phyloP scores from a whole-genome alignment of 2,329 filamentous ascomycete species.

The Lomentospora prolificans region DNA sequence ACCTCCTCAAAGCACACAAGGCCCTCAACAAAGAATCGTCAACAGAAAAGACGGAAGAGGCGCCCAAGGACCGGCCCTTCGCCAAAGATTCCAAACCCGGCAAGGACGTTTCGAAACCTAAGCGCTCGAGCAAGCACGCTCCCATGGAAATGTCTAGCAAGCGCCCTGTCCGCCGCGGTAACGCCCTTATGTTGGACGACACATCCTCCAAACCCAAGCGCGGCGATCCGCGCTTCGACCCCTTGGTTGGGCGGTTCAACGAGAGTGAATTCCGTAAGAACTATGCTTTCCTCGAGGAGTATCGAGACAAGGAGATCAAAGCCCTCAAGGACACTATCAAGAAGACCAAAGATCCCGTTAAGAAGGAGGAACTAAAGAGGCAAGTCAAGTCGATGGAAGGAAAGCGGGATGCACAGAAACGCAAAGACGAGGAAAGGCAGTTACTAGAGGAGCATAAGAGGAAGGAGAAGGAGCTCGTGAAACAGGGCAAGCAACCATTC shows the following conservation, averaged over 20 bases:
- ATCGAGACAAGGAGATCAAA: slow-evolving; percentile 73
- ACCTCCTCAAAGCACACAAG: slow-evolving; percentile 78
- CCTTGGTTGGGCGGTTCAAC: slow-evolving; percentile 42
- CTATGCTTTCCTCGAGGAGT: slow-evolving; percentile 82
- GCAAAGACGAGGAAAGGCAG: slow-evolving; percentile 59
- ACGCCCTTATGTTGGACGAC: slow-evolving; percentile 53
- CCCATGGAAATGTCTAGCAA: slow-evolving; percentile 76
- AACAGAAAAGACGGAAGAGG: slow-evolving; percentile 18
- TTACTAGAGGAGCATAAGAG: slow-evolving; percentile 67
- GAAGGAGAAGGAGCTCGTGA: slow-evolving; percentile 75
- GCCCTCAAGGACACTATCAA: slow-evolving; percentile 60
- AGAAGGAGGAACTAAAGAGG: slow-evolving; percentile 62
- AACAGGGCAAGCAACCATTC: slow-evolving; percentile 84
- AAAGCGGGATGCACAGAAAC: slow-evolving; percentile 58
- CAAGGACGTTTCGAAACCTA: neutral
- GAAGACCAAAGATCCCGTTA: slow-evolving; percentile 50
- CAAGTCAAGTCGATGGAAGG: slow-evolving; percentile 71
- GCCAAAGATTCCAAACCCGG: slow-evolving; percentile 18
- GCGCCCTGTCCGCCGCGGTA: slow-evolving; percentile 69
- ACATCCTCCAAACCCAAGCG: slow-evolving; percentile 39
- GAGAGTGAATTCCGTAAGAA: slow-evolving; percentile 54
- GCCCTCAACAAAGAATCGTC: slow-evolving; percentile 34
- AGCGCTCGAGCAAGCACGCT: slow-evolving; percentile 61
- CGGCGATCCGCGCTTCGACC: slow-evolving; percentile 85
- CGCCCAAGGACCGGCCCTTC: slow-evolving; percentile 17